Percentiles rank a stretch among this genome's conserved stretches.
Conservation (phyloP, 202 grass and related monocot genomes). For the Setaria viridis region DNA sequence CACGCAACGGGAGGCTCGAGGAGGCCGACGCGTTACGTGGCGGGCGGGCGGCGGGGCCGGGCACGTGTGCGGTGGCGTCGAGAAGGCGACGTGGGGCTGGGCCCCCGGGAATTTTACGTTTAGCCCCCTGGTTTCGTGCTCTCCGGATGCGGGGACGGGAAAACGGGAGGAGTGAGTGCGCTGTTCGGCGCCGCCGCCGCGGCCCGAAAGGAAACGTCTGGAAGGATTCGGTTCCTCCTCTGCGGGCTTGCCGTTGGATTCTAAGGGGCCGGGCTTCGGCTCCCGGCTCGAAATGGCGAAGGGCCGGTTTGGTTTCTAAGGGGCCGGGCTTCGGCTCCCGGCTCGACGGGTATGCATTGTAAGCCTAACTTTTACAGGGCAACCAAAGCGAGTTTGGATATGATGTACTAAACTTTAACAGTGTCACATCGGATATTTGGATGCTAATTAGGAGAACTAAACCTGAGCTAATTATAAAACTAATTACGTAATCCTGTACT, state of each 20-base stretch:
- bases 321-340: background rate
- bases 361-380: too few relatives aligned
- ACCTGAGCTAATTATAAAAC: too few relatives aligned
- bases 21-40: slow-evolving; percentile 35
- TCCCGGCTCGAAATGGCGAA: background rate
- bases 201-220: slow-evolving; percentile 27
- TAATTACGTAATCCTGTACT: too few relatives aligned
- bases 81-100: slow-evolving; percentile 2
- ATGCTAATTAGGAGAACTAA: too few relatives aligned
- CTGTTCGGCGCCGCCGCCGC: slow-evolving; percentile 1
- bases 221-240: background rate
- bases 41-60: background rate
- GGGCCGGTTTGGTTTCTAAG: too few relatives aligned
- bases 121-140: background rate
- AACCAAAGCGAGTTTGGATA: too few relatives aligned
- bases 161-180: slow-evolving; percentile 33
- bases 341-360: too few relatives aligned
- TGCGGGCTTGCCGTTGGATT: background rate
- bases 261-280: background rate
- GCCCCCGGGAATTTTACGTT: slow-evolving; percentile 12
- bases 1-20: slow-evolving; percentile 25
- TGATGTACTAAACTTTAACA: too few relatives aligned
- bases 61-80: slow-evolving; percentile 45
- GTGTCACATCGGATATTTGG: too few relatives aligned
- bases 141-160: slow-evolving; percentile 55